Evolutionary conservation across 208 protist genomes (phyloP).

Genomic region (Angomonas desouzai): DNA sequence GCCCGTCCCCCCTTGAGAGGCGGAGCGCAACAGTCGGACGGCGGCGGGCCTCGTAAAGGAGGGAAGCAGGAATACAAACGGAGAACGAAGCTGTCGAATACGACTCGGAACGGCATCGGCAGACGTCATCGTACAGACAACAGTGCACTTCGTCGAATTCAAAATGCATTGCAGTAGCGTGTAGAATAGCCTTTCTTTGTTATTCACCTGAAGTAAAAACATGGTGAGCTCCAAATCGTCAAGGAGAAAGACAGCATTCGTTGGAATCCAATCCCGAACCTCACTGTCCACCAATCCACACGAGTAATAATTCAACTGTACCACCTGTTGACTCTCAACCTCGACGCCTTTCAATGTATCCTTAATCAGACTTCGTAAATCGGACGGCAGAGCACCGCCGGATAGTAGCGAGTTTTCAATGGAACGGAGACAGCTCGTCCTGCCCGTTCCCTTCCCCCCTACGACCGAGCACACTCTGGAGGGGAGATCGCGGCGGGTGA

Average conservation of each 20-base stretch:
- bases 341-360: not conserved
- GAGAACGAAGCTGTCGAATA: not conserved
- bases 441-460: not conserved
- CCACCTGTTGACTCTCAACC: not conserved
- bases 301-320: not conserved
- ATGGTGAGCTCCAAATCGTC: not conserved
- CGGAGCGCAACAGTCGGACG: slow-evolving; percentile 1
- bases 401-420: slow-evolving; percentile 3
- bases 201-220: not conserved
- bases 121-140: not conserved
- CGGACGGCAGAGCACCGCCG: not conserved
- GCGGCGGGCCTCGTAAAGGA: not conserved
- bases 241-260: slow-evolving; percentile 5
- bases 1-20: not conserved
- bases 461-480: not conserved
- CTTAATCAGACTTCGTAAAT: not conserved
- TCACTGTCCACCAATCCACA: not conserved
- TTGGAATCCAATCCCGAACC: not conserved
- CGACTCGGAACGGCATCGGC: not conserved
- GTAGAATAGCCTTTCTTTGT: not conserved
- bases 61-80: not conserved
- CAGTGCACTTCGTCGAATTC: not conserved
- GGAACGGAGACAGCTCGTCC: not conserved
- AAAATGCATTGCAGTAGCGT: not conserved
- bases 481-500: not conserved